A percentile compares a stretch with the other conserved stretches of the same genome.
Evolutionary conservation across 495 filamentous ascomycete genomes (phyloP).

Genomic region (Paragyromitra xinjiangensis): DNA sequence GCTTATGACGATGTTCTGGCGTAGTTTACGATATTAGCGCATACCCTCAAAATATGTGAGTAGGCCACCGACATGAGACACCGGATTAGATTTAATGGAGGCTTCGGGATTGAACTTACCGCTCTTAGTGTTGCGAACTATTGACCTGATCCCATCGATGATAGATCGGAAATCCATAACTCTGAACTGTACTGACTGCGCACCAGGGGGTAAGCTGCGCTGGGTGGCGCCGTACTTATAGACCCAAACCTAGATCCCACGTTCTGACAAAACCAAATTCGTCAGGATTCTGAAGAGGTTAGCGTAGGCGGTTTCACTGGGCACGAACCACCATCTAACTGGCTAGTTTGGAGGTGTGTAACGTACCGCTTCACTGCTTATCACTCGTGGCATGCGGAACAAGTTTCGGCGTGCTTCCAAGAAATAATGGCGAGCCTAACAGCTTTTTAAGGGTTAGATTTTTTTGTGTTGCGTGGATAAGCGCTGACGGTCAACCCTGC

Average conservation of each 20-base stretch:
- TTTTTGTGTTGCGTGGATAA: background rate
- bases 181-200: background rate
- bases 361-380: conserved; percentile 28
- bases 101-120: background rate
- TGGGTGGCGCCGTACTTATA: conserved; percentile 11
- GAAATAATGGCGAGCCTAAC: background rate
- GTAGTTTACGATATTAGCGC: background rate
- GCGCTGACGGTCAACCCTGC: background rate
- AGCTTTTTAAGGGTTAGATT: background rate
- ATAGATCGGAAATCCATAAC: background rate
- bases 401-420: background rate
- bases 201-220: background rate
- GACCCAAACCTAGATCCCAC: conserved; percentile 11
- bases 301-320: background rate
- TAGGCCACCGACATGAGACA: conserved; percentile 8
- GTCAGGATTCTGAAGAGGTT: conserved; percentile 21
- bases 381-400: conserved; percentile 34
- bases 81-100: conserved; percentile 14
- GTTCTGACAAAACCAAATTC: conserved; percentile 9
- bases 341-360: conserved; percentile 2
- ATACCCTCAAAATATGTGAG: background rate
- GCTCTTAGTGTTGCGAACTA: background rate
- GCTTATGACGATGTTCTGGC: conserved; percentile 11
- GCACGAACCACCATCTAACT: conserved; percentile 4
- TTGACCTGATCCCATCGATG: background rate